A percentile compares a stretch with the other conserved stretches of the same genome.
Conservation (phyloP, 2,329 filamentous ascomycete species). For the Metarhizium sp. region DNA sequence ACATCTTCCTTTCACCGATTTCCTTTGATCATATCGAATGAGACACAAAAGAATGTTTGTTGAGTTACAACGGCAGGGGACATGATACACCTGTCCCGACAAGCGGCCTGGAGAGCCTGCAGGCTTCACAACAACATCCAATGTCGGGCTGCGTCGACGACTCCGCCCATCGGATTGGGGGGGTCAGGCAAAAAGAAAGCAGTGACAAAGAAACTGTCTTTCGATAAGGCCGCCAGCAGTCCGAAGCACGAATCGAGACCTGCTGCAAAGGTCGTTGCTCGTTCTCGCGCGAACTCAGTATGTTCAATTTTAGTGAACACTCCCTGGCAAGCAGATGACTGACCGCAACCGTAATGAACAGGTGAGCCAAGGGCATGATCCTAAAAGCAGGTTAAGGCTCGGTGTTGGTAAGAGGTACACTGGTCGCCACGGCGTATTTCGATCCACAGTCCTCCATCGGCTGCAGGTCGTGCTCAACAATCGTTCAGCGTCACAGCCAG, state of each 20-base stretch:
- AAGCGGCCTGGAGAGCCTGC: slow-evolving; percentile 15
- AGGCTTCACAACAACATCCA: slow-evolving; percentile 8
- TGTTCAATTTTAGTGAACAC: slow-evolving; percentile 5
- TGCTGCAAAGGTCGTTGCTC: slow-evolving; percentile 4
- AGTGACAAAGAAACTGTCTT: neutral
- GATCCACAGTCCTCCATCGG: slow-evolving; percentile 23
- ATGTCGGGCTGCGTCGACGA: slow-evolving; percentile 17
- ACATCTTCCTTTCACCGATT: neutral
- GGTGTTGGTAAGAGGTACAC: slow-evolving; percentile 13
- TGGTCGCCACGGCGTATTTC: slow-evolving; percentile 22
- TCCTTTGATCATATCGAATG: neutral
- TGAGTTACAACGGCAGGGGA: slow-evolving; percentile 6
- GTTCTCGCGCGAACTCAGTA: slow-evolving; percentile 17
- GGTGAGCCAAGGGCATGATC: slow-evolving; percentile 25
- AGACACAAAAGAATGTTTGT: slow-evolving; percentile 2
- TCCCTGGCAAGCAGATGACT: slow-evolving; percentile 2
- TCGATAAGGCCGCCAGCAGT: neutral
- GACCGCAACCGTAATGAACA: slow-evolving; percentile 5
- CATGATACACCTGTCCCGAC: slow-evolving; percentile 21
- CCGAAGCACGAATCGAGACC: neutral
- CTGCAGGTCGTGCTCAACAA: slow-evolving; percentile 26
- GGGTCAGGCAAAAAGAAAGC: neutral
- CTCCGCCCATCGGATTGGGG: slow-evolving; percentile 5
- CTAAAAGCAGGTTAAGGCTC: slow-evolving; percentile 20
- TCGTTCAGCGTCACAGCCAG: slow-evolving; percentile 14